These are phyloP conservation scores for Phytophthora tentaculata DNA, from an alignment of 352 stramenopile species.

Conservation along the genomic window DNA sequence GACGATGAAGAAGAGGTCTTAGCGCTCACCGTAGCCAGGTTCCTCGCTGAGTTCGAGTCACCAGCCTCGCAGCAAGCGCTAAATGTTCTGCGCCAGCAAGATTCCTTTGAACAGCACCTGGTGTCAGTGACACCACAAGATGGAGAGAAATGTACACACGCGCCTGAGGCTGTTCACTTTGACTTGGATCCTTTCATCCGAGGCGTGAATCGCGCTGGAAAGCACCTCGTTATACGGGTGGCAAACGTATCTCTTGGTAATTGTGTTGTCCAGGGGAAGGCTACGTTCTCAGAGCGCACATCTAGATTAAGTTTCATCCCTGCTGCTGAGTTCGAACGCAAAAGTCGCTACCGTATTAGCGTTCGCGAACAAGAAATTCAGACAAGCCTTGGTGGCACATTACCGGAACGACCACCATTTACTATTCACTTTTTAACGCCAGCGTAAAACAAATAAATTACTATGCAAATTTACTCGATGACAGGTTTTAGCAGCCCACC, in stretches of 20 bases:
- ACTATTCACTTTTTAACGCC: conserved; percentile 36
- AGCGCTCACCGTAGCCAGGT: not conserved
- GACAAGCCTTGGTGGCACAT: conserved; percentile 31
- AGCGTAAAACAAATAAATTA: conserved; percentile 13
- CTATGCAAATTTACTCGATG: not conserved
- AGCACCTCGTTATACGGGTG: conserved; percentile 35
- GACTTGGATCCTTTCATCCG: conserved; percentile 31
- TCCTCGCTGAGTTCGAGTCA: conserved; percentile 29
- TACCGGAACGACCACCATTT: conserved; percentile 29
- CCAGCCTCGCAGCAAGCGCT: conserved; percentile 20
- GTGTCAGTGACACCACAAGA: conserved; percentile 20
- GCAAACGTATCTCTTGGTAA: conserved; percentile 32
- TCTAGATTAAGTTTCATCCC: conserved; percentile 29
- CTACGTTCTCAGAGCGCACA: conserved; percentile 23
- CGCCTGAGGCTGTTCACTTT: conserved; percentile 29
- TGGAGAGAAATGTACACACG: conserved; percentile 14
- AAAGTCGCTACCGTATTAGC: conserved; percentile 27
- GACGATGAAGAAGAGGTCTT: not conserved
- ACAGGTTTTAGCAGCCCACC: conserved; percentile 43
- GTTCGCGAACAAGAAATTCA: conserved; percentile 37
- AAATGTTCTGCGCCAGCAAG: conserved; percentile 14
- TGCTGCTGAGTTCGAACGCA: conserved; percentile 32
- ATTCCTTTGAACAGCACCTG: conserved; percentile 28
- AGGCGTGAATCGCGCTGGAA: conserved; percentile 26
- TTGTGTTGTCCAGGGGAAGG: conserved; percentile 31